phyloP scores from a whole-genome alignment of 1,284 basidiomycete genomes.

The Leucoagaricus sp. region DNA sequence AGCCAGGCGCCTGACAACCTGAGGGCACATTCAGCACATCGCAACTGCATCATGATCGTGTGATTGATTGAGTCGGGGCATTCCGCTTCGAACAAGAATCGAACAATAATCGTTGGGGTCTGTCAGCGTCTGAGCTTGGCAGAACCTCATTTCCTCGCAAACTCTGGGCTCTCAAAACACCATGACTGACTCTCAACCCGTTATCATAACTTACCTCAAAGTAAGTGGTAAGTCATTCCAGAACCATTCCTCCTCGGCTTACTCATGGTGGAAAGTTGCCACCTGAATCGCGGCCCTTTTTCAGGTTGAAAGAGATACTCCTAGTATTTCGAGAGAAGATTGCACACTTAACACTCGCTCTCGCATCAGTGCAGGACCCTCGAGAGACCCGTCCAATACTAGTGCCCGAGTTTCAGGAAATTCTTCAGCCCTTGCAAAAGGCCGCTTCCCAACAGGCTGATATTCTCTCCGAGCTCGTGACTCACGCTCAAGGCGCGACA shows the following conservation, averaged over 20 bases:
- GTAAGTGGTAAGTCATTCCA: background rate
- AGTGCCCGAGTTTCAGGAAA: background rate
- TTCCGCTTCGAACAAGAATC: no score
- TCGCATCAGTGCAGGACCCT: background rate
- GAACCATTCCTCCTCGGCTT: no score
- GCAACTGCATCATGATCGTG: no score
- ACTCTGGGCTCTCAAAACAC: no score
- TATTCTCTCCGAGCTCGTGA: background rate
- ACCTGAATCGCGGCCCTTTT: background rate
- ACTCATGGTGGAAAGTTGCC: background rate
- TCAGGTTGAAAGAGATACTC: background rate
- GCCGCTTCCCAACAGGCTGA: background rate
- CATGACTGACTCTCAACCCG: background rate
- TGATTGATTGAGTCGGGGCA: no score
- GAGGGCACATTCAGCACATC: no score
- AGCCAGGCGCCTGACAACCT: no score
- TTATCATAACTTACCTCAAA: background rate
- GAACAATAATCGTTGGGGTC: no score
- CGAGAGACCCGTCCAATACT: background rate
- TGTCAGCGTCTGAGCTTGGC: no score
- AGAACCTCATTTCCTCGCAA: no score
- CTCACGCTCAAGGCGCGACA: background rate
- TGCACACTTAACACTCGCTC: background rate
- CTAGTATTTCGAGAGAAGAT: background rate
- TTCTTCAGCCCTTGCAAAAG: background rate